These are phyloP conservation scores for Pichia terricola DNA, from an alignment of 1,139 yeast species.

Conservation along the genomic window DNA sequence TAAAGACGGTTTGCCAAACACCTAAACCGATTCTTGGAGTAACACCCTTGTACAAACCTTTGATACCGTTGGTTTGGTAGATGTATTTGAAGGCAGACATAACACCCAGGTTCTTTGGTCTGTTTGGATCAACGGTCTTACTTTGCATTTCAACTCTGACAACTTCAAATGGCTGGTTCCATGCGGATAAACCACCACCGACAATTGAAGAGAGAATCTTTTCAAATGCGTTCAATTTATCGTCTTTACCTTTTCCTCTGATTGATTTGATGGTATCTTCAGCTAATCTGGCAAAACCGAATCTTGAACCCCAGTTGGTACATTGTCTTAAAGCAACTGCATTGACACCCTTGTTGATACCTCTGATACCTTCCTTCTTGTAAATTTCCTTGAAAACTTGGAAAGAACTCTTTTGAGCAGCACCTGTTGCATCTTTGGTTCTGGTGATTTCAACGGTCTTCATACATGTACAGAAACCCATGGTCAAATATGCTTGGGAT, in stretches of 20 bases:
- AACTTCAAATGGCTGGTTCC: constrained; percentile 99
- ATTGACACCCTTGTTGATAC: constrained; percentile 95
- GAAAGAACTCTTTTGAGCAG: constrained; percentile 64
- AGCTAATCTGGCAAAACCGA: constrained; percentile 85
- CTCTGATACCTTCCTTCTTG: constrained; percentile 77
- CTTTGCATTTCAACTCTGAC: constrained; percentile 98
- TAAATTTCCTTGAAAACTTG: constrained; percentile 81
- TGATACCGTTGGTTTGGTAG: constrained; percentile 70
- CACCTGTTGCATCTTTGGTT: constrained; percentile 70
- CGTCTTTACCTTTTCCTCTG: constrained; percentile 45
- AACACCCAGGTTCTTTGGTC: constrained; percentile 87
- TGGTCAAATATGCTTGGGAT: constrained; percentile 90
- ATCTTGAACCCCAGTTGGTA: constrained; percentile 98
- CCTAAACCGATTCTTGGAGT: constrained; percentile 95
- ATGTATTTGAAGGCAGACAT: constrained; percentile 74
- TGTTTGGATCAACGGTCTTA: constrained; percentile 82
- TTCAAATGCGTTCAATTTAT: constrained; percentile 62
- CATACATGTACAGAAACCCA: constrained; percentile 98
- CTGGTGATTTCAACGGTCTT: constrained; percentile 96
- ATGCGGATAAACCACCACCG: constrained; percentile 96
- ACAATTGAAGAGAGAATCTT: constrained; percentile 79
- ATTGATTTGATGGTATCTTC: constrained; percentile 69
- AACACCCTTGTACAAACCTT: constrained; percentile 92
- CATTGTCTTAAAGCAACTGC: constrained; percentile 99
- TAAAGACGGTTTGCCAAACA: constrained; percentile 96